These are phyloP conservation scores for Scleromitrula shiraiana DNA, from an alignment of 2,329 filamentous ascomycete species.

Conservation along the genomic window DNA sequence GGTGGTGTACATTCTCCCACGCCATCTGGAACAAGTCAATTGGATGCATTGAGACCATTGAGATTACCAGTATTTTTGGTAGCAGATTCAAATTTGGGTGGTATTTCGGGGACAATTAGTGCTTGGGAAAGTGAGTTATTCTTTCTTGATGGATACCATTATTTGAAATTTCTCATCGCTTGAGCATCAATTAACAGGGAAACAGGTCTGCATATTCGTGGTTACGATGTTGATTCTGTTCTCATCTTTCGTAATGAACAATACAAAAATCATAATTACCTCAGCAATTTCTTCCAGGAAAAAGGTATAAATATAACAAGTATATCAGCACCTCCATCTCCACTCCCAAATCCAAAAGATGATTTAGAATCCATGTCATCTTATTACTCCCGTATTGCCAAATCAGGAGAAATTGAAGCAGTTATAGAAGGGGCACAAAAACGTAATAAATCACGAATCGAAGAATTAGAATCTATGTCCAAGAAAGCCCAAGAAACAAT, in stretches of 20 bases:
- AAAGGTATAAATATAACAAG: conserved; percentile 49
- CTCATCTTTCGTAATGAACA: conserved; percentile 58
- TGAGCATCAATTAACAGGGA: background rate
- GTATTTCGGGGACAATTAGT: conserved; percentile 72
- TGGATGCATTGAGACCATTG: conserved; percentile 67
- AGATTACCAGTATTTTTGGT: conserved; percentile 67
- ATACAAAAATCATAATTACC: conserved; percentile 62
- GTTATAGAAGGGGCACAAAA: conserved; percentile 44
- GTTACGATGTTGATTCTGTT: conserved; percentile 66
- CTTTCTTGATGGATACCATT: too few species aligned
- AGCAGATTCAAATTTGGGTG: conserved; percentile 67
- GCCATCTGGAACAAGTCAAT: conserved; percentile 68
- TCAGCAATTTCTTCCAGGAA: conserved; percentile 58
- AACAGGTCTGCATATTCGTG: conserved; percentile 60
- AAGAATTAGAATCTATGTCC: conserved; percentile 53
- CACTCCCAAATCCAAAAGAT: conserved; percentile 30
- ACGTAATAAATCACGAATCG: conserved; percentile 48
- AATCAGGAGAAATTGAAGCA: conserved; percentile 32
- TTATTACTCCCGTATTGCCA: conserved; percentile 52
- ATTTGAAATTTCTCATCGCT: too few species aligned
- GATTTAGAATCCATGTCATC: conserved; percentile 50
- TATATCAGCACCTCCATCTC: conserved; percentile 50
- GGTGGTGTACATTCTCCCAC: conserved; percentile 75
- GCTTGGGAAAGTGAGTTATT: conserved; percentile 51
- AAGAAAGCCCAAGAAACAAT: conserved; percentile 54